Percentiles rank a stretch among this genome's conserved stretches.
Conservation (phyloP, 352 stramenopile species). For the Chrysophaeum taylorii region DNA sequence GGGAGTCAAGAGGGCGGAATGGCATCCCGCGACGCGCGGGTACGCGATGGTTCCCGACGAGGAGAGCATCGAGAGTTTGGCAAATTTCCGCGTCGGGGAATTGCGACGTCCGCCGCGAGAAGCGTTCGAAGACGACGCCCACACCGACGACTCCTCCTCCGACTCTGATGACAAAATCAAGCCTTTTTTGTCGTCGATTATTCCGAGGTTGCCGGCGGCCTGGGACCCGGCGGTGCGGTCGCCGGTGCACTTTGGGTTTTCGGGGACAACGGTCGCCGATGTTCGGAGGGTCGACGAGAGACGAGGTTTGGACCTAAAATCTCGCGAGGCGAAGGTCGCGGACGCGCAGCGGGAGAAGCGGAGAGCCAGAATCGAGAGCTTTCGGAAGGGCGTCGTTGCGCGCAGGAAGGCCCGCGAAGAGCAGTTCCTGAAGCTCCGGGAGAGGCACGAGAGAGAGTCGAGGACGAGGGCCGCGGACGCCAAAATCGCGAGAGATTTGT, state of each 20-base stretch:
- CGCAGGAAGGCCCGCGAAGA: neutral
- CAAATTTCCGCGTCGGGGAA: neutral
- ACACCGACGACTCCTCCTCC: constrained; percentile 17
- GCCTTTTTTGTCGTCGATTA: neutral
- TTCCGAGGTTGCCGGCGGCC: constrained; percentile 7
- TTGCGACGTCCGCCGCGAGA: neutral
- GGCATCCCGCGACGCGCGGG: neutral
- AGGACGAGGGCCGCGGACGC: neutral
- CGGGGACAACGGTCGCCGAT: neutral
- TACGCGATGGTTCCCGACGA: constrained; percentile 19
- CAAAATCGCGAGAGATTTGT: neutral
- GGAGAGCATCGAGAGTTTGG: neutral
- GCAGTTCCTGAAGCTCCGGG: constrained; percentile 17
- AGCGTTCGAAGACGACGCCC: constrained; percentile 14
- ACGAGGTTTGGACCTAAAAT: neutral
- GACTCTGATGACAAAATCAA: neutral
- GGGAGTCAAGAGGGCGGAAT: neutral
- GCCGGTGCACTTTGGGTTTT: constrained; percentile 22
- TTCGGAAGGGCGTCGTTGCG: neutral
- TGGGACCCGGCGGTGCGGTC: constrained; percentile 16
- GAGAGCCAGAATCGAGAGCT: constrained; percentile 5
- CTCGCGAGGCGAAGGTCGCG: neutral
- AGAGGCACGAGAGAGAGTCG: constrained; percentile 12
- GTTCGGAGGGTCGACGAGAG: neutral
- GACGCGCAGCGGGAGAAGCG: constrained; percentile 6